phyloP scores from a whole-genome alignment of 768 basidiomycete genomes.

The Asterophora parasitica region DNA sequence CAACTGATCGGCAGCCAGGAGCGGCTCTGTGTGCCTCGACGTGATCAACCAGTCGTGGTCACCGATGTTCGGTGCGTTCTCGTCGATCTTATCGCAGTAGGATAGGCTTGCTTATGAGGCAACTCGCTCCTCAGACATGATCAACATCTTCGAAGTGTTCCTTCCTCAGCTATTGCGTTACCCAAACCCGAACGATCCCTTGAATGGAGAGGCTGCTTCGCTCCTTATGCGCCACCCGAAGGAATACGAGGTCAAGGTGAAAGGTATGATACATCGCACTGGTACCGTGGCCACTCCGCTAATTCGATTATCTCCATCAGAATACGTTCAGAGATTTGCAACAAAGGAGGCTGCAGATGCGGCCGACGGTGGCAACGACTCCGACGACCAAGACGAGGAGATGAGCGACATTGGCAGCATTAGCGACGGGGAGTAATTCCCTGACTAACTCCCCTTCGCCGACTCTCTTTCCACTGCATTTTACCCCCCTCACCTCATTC shows the following conservation, averaged over 20 bases:
- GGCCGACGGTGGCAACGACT: slow-evolving; percentile 52
- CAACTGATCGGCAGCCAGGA: slow-evolving; percentile 43
- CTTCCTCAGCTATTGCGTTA: slow-evolving; percentile 95
- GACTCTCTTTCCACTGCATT: slow-evolving; percentile 9
- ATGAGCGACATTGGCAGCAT: slow-evolving; percentile 87
- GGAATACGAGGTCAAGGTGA: slow-evolving; percentile 91
- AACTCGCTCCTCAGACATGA: slow-evolving; percentile 69
- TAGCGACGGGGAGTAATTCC: slow-evolving; percentile 57
- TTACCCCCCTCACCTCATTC: neutral
- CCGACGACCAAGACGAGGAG: slow-evolving; percentile 74
- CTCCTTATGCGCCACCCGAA: slow-evolving; percentile 96
- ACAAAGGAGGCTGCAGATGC: slow-evolving; percentile 87
- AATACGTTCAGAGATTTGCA: slow-evolving; percentile 94
- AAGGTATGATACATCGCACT: slow-evolving; percentile 46
- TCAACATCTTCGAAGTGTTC: slow-evolving; percentile 99
- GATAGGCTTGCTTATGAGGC: neutral
- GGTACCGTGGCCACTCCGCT: neutral
- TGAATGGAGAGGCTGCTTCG: slow-evolving; percentile 97
- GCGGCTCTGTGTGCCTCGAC: slow-evolving; percentile 96
- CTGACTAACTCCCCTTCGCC: neutral
- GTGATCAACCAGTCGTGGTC: slow-evolving; percentile 99
- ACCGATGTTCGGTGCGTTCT: slow-evolving; percentile 93
- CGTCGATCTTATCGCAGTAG: neutral
- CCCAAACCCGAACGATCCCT: slow-evolving; percentile 96
- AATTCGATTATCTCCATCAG: slow-evolving; percentile 33